These are phyloP conservation scores for Neurospora sp. DNA, from an alignment of 2,329 filamentous ascomycete genomes.

Conservation along the genomic window DNA sequence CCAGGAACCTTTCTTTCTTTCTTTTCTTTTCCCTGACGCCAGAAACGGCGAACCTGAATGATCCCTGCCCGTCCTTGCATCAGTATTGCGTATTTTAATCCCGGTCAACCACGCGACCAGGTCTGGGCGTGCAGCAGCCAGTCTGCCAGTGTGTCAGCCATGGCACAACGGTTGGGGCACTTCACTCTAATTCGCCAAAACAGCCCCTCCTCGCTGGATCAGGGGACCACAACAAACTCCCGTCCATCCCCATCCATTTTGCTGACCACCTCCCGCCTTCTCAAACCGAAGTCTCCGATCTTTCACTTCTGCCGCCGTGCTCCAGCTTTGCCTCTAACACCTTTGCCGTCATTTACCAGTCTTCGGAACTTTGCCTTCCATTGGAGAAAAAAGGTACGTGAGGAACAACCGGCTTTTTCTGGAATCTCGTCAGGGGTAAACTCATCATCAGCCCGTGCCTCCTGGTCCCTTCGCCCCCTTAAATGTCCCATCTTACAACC, in stretches of 20 bases:
- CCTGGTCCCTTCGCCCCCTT: not conserved
- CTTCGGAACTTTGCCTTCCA: not conserved
- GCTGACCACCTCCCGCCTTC: not conserved
- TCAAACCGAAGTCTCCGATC: not conserved
- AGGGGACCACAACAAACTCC: not conserved
- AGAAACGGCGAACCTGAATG: not conserved
- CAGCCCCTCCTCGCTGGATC: not conserved
- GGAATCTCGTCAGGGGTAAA: not conserved
- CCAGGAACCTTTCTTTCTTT: not conserved
- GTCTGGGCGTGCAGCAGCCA: constrained; percentile 7
- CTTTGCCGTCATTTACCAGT: not conserved
- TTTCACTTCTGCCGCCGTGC: not conserved
- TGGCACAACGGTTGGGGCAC: not conserved
- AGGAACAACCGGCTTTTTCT: not conserved
- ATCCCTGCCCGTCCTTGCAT: constrained; percentile 5
- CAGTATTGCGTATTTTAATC: constrained; percentile 9
- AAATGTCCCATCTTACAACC: not conserved
- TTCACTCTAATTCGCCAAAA: not conserved
- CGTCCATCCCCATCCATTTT: not conserved
- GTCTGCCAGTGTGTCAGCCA: constrained; percentile 8
- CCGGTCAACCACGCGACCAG: constrained; percentile 17
- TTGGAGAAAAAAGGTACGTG: not conserved
- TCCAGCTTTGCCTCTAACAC: not conserved
- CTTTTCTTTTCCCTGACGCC: not conserved
- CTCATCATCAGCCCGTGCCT: not conserved